Base-by-base conservation (phyloP, 768 basidiomycete genomes). In the Cubamyces sp. region DNA sequence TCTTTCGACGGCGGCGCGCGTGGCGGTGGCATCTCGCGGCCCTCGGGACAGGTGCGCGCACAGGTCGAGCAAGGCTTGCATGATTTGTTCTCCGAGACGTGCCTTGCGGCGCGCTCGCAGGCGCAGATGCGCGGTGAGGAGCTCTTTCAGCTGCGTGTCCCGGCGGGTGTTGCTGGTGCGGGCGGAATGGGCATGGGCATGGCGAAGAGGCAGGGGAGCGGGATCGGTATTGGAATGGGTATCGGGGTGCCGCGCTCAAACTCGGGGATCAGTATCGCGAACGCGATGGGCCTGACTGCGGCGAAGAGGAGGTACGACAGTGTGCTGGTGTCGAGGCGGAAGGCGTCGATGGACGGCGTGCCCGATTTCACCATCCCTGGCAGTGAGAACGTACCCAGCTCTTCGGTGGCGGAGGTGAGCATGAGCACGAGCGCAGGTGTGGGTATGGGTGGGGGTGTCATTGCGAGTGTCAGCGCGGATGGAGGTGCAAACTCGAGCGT, bases 71-170 rank as follows among this genome's bases (percentile, higher is more conserved):
- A 88, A 46, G 87, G 86, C 12, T 77, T 98, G 18, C 81, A 83
- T 48, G 95, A 96, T 69, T 85, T 97, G 60, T 86, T 90, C 67
- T 94, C 93, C 12, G 86, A 88, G 61, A 78, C 80, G 23, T 90
- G 90, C 64, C 74, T 88, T 26, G 80, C 83, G 2, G 90, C 88
- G 16, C 84, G 95, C 45, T 82, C 81, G 49, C 81, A 88, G 55
- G 87, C 88, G 8, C 82, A 78, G 56, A 78, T 80, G 42, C 84
- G 82, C 59, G 87, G 87, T 56, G 84, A 86, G 68, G 84, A 85
- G 61, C 76, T 90, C 54, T 88, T 88, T 73, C 82, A 83, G 68
- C 77, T 79, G 19, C 80, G 82, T 41, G 3, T 41, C 40, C 57
- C 59, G 15, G 42, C 28, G n/a, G 12, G 37, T n/a, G 21, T 45